Conservation (phyloP, 495 filamentous ascomycete genomes). For the Cenococcum geophilum region DNA sequence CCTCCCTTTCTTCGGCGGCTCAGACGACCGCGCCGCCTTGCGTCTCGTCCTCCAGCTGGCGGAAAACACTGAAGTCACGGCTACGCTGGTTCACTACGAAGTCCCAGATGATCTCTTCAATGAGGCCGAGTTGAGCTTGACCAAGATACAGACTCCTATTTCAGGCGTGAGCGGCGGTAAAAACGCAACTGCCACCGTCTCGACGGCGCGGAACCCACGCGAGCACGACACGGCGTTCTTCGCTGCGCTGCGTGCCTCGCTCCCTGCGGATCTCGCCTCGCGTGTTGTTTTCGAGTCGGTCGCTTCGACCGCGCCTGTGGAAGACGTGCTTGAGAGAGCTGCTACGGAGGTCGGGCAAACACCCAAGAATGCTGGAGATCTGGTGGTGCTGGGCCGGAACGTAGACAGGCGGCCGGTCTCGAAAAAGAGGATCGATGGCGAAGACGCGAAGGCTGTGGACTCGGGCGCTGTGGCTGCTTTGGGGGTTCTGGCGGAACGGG, state of each 20-base stretch:
- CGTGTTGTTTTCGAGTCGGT: constrained; percentile 55
- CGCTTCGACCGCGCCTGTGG: constrained; percentile 26
- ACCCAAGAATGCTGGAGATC: constrained; percentile 65
- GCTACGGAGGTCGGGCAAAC: constrained; percentile 56
- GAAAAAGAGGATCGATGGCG: constrained; percentile 27
- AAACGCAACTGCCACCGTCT: constrained; percentile 33
- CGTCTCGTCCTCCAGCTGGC: constrained; percentile 75
- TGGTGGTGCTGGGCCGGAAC: constrained; percentile 66
- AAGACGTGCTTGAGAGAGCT: constrained; percentile 42
- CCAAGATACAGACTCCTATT: constrained; percentile 24
- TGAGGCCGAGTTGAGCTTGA: constrained; percentile 29
- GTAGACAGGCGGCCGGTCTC: constrained; percentile 17
- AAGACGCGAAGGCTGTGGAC: constrained; percentile 28
- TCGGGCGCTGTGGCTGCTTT: constrained; percentile 54
- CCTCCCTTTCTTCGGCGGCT: constrained; percentile 78
- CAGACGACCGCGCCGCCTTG: constrained; percentile 76
- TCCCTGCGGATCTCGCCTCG: constrained; percentile 50
- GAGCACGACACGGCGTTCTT: constrained; percentile 57
- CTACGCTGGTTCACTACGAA: constrained; percentile 56
- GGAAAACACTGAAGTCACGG: constrained; percentile 68
- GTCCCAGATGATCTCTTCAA: constrained; percentile 34
- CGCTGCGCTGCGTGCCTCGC: constrained; percentile 53
- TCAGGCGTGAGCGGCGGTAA: constrained; percentile 7
- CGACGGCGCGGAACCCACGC: constrained; percentile 20
- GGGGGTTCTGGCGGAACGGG: constrained; percentile 60